Evolutionary conservation across 2,329 filamentous ascomycete species (phyloP).

Genomic region (Botrytis hyacinthi): DNA sequence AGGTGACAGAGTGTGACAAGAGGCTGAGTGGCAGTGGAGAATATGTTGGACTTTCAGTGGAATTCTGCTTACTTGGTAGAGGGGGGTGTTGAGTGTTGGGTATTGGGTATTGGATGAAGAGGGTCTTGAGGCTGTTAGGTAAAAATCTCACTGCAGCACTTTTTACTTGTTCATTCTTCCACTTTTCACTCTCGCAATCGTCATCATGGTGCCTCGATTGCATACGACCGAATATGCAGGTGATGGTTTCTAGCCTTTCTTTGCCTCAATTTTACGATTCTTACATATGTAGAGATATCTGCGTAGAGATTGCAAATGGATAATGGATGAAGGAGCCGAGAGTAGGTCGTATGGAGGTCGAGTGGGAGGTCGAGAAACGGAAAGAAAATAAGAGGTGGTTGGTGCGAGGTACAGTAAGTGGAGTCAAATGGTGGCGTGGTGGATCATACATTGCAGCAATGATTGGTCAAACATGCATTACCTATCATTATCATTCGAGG

Average conservation of each 20-base stretch:
- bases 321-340: neutral
- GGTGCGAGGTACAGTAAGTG: conserved; percentile 1
- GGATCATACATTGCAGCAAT: neutral
- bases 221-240: neutral
- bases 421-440: neutral
- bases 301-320: neutral
- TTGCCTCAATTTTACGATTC: neutral
- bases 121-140: neutral
- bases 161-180: neutral
- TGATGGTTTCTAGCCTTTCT: neutral
- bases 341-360: neutral
- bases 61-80: neutral
- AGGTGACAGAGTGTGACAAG: conserved; percentile 1
- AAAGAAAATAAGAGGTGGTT: conserved; percentile 15
- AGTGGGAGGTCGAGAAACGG: neutral
- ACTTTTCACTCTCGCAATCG: neutral
- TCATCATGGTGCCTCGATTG: neutral
- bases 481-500: neutral
- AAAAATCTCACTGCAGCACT: neutral
- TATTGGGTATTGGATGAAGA: neutral
- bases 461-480: neutral
- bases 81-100: neutral
- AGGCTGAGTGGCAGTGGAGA: conserved; percentile 8
- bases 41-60: neutral
- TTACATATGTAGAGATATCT: neutral